A percentile compares a stretch with the other conserved stretches of the same genome.
Conservation (phyloP, 2,329 filamentous ascomycete species). For the Phialemonium atrogriseum region DNA sequence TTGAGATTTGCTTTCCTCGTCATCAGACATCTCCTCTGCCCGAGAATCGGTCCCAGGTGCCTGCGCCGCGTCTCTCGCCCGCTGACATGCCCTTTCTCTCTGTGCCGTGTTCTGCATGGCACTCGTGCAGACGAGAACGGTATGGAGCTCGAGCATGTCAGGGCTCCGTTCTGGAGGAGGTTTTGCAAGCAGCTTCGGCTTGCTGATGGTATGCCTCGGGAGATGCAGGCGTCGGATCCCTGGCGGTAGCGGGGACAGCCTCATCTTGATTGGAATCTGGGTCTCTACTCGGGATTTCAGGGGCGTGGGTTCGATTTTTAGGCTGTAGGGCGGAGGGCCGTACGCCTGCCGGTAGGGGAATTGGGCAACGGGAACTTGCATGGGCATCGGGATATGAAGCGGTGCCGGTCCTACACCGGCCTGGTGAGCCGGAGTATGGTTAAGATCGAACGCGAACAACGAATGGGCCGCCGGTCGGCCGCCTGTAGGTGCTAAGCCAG, state of each 20-base stretch:
- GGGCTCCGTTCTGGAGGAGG: slow-evolving; percentile 54
- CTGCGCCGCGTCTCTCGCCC: slow-evolving; percentile 38
- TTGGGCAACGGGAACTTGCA: slow-evolving; percentile 10
- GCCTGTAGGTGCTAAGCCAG: too few species aligned
- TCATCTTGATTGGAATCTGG: slow-evolving; percentile 83
- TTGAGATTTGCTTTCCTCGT: slow-evolving; percentile 63
- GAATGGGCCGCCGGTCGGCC: not conserved
- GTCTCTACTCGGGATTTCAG: slow-evolving; percentile 91
- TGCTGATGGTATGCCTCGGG: slow-evolving; percentile 85
- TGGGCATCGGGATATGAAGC: slow-evolving; percentile 21
- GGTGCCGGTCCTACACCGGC: slow-evolving; percentile 10
- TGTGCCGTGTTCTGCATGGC: slow-evolving; percentile 71
- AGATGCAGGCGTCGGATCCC: slow-evolving; percentile 77
- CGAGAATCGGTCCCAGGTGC: slow-evolving; percentile 16
- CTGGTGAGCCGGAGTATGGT: not conserved
- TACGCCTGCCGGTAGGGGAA: slow-evolving; percentile 6
- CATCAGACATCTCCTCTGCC: slow-evolving; percentile 36
- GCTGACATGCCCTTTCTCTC: slow-evolving; percentile 57
- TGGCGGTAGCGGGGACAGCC: slow-evolving; percentile 64
- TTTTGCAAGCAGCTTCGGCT: slow-evolving; percentile 82
- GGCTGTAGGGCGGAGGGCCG: slow-evolving; percentile 22
- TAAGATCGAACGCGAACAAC: not conserved
- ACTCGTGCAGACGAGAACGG: slow-evolving; percentile 83
- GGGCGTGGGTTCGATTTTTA: slow-evolving; percentile 59
- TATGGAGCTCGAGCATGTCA: slow-evolving; percentile 72